Conservation (phyloP, 208 protist genomes). For the Leishmania braziliensis region DNA sequence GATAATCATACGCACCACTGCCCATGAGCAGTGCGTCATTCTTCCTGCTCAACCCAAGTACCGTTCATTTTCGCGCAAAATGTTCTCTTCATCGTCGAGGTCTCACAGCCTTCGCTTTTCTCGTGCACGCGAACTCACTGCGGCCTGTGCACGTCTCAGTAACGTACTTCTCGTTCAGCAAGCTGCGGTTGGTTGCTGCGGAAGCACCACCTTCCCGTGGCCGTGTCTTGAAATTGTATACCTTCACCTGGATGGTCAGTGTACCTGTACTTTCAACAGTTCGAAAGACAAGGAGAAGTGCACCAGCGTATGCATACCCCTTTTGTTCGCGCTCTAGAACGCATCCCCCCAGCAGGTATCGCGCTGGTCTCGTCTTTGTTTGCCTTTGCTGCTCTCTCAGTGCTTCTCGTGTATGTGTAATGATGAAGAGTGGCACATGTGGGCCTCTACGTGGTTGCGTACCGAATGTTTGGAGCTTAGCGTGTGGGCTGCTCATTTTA, state of each 20-base stretch:
- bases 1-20: background rate
- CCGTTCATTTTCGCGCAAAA: background rate
- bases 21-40: background rate
- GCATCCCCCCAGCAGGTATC: background rate
- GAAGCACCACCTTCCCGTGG: background rate
- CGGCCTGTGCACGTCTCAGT: background rate
- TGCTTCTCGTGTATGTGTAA: background rate
- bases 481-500: background rate
- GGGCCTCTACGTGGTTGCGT: background rate
- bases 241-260: background rate
- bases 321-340: background rate
- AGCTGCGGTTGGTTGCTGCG: background rate
- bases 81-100: background rate
- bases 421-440: background rate
- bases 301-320: background rate
- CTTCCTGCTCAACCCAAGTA: background rate
- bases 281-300: background rate
- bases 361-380: background rate
- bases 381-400: conserved; percentile 17
- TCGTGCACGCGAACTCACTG: background rate
- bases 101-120: background rate
- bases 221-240: background rate
- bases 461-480: background rate
- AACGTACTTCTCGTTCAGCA: background rate
- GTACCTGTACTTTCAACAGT: background rate